Base-by-base conservation (phyloP, 2,329 filamentous ascomycete species). In the Paraphoma chrysanthemicola region DNA sequence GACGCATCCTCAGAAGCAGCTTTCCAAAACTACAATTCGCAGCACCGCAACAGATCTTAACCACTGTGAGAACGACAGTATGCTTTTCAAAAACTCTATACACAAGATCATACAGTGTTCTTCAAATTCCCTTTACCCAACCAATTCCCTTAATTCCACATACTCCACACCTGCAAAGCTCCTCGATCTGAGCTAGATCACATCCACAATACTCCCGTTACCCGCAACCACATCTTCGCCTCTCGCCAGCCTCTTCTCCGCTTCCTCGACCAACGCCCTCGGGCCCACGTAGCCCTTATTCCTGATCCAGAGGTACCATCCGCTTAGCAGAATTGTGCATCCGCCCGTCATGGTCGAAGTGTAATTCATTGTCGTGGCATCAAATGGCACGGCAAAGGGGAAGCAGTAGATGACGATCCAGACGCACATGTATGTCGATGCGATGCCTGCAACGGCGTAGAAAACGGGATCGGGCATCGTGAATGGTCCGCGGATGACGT, bases 361-460 rank as follows among this genome's bases (percentile, higher is more conserved):
- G 65, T 85, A 86, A 62, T 86, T 86, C 84, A 86, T 86, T 3
- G 72, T 77, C 31, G 71, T 67, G 2, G 80, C 79, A 54, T 78
- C 69, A 6, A 80, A 78, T 10, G 82, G 80, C 48, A 83, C 61
- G 0, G 74, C 68, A 57, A 79, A 83, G 0, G 83, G 78, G 42
- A 81, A 90, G 67, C 85, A 88, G 69, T 87, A 90, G 38, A 90
- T 85, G 8, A 90, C 82, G 3, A 86, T 81, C 71, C 86, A 89
- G 0, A 83, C 82, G 3, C 83, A 56, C 61, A 90, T 87, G 67
- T 89, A 90, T 0, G 76, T 68, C 60, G 85, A 83, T 1, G 83
- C 80, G 0, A 86, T 63, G 2, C 77, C 74, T 33, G 86, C 86
- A 2, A 89, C 75, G 0, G 75, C 57, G 57, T 84, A 86, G 0